These are phyloP conservation scores for Magnolia changhungtana DNA, from an alignment of 164 flowering plant genomes.

Conservation along the genomic window DNA sequence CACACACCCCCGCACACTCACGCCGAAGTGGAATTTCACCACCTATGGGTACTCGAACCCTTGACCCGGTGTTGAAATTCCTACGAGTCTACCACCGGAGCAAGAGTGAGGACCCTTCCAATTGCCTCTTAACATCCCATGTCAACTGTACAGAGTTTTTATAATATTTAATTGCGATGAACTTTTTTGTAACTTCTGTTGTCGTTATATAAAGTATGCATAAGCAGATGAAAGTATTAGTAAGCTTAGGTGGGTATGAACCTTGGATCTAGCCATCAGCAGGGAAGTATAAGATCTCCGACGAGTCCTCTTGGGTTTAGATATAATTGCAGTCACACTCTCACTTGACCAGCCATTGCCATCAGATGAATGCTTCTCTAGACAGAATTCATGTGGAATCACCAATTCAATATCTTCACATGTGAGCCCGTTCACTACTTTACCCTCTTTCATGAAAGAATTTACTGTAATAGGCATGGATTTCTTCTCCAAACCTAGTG, in stretches of 20 bases:
- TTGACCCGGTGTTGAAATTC: no score
- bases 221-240: not conserved
- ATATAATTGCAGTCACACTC: conserved; percentile 16
- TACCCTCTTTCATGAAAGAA: conserved; percentile 27
- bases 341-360: conserved; percentile 13
- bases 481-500: conserved; percentile 18
- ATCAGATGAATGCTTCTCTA: conserved; percentile 27
- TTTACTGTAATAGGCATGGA: conserved; percentile 22
- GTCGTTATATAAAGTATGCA: not conserved
- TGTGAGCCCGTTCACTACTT: conserved; percentile 13
- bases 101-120: no score
- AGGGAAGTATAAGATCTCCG: conserved; percentile 71
- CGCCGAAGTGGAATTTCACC: no score
- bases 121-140: no score
- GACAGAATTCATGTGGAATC: conserved; percentile 23
- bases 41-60: no score
- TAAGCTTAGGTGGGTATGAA: conserved; percentile 11
- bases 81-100: no score
- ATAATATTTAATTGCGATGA: no score
- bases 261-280: conserved; percentile 63
- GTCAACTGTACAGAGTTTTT: no score
- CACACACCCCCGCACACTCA: no score
- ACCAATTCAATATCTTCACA: conserved; percentile 15
- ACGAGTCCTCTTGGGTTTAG: conserved; percentile 40
- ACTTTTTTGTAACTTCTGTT: no score